These are phyloP conservation scores for Xerocomellus amylosporus DNA, from an alignment of 768 basidiomycete genomes.

Conservation along the genomic window DNA sequence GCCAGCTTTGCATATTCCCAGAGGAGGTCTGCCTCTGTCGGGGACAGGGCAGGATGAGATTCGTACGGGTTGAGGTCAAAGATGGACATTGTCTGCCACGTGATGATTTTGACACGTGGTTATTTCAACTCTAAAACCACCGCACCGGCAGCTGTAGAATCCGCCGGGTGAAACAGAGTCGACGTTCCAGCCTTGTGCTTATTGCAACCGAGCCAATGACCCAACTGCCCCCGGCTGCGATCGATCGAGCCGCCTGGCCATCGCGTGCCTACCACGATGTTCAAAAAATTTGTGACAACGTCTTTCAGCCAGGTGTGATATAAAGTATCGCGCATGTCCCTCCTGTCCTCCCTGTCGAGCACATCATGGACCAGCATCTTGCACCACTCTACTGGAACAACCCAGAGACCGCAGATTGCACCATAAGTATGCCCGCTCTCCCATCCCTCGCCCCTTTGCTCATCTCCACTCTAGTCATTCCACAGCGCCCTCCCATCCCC, in stretches of 20 bases:
- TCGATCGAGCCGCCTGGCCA: too few relatives aligned
- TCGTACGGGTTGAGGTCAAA: slow-evolving; percentile 70
- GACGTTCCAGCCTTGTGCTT: too few relatives aligned
- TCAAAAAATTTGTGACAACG: too few relatives aligned
- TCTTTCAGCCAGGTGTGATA: not conserved
- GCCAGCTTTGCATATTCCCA: slow-evolving; percentile 93
- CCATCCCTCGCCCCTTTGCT: not conserved
- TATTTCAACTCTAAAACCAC: too few relatives aligned
- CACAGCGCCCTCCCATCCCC: slow-evolving; percentile 31
- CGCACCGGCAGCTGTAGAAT: too few relatives aligned
- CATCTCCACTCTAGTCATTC: slow-evolving; percentile 38
- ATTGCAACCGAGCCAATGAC: too few relatives aligned
- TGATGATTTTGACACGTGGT: not conserved
- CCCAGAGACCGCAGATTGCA: slow-evolving; percentile 56
- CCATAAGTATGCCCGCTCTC: slow-evolving; percentile 51
- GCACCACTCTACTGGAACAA: too few relatives aligned
- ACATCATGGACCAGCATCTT: not conserved
- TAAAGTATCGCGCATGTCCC: not conserved
- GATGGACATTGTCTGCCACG: not conserved
- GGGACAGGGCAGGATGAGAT: slow-evolving; percentile 61
- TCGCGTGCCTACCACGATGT: too few relatives aligned
- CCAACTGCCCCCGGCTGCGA: too few relatives aligned
- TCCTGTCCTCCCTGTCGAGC: not conserved
- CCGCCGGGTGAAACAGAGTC: too few relatives aligned
- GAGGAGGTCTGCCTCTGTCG: slow-evolving; percentile 74